Base-by-base conservation (phyloP, 495 filamentous ascomycete species). In the Penicillium crystallinum region DNA sequence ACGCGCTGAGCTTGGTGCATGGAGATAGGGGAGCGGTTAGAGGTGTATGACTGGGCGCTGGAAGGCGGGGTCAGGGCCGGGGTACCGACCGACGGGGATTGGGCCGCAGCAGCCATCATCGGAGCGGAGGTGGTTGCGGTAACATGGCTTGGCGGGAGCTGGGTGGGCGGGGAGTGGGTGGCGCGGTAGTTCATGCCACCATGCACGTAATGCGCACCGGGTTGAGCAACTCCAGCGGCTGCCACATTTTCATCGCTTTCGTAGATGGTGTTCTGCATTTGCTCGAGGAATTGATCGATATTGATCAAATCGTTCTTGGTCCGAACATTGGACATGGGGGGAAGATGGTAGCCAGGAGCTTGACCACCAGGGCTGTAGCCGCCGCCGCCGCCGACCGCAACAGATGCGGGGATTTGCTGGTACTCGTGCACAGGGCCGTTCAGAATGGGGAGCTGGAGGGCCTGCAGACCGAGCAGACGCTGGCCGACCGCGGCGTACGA, bases 181-280 rank as follows among this genome's bases (percentile, higher is more conserved):
- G 83, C 74, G 47, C 90, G 87, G 64, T 84, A 86, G 65, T 79
- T 78, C 54, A 83, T 68, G 27, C 69, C 73, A 17, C 62, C 71
- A 65, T 80, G 79, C 10, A 85, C 69, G 52, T 83, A 84, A 58
- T 88, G 83, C 22, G 81, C 74, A 38, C 80, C 85, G 19, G 86
- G 81, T 54, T 88, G 84, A 34, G 83, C 81, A 42, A 89, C 77
- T 44, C 87, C 88, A 29, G 86, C 84, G 1, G 87, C 86, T 12
- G 88, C 85, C 3, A 87, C 79, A 12, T 87, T 81, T 60, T 88
- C 87, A 19, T 90, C 84, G 61, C 82, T 92, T 68, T 97, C 92
- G 65, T 97, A 97, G 23, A 97, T 87, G 7, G 92, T 96, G 55
- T 84, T 79, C 61, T 96, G 91, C 78, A 97, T 90, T 69, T 96